Percentiles rank a stretch among this genome's conserved stretches.
These are phyloP conservation scores for Dactylonectria macrodidyma DNA, from an alignment of 2,329 filamentous ascomycete genomes.

Conservation along the genomic window DNA sequence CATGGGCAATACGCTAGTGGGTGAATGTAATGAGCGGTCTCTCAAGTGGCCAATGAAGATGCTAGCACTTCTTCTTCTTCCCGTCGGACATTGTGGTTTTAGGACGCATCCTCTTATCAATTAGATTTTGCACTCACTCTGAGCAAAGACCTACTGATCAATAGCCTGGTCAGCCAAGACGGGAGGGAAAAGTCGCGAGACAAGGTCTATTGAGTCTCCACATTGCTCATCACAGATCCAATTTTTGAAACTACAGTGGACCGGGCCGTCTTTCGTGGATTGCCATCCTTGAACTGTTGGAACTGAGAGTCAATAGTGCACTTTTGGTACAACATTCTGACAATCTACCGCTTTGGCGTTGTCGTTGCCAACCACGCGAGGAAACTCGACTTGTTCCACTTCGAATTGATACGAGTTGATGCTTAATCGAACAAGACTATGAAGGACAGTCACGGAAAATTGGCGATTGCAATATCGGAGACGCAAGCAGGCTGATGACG, in stretches of 20 bases:
- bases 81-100: background rate
- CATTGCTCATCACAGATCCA: slow-evolving; percentile 8
- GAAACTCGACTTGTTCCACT: background rate
- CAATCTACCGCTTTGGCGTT: background rate
- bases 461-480: slow-evolving; percentile 1
- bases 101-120: background rate
- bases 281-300: background rate
- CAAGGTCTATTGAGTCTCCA: slow-evolving; percentile 5
- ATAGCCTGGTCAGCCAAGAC: slow-evolving; percentile 16
- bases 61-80: background rate
- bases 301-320: background rate
- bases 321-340: background rate
- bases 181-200: slow-evolving; percentile 13
- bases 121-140: background rate
- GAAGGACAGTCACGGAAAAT: background rate
- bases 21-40: background rate
- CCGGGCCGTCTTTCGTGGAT: slow-evolving; percentile 38
- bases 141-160: background rate
- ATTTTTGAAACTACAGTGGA: slow-evolving; percentile 31
- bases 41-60: background rate
- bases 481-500: slow-evolving; percentile 29
- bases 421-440: background rate
- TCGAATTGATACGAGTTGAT: background rate
- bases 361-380: background rate
- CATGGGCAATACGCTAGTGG: slow-evolving; percentile 1